Percentiles rank a stretch among this genome's conserved stretches.
These are phyloP conservation scores for Myrmaecium sp. DNA, from an alignment of 2,329 filamentous ascomycete genomes.

Conservation along the genomic window DNA sequence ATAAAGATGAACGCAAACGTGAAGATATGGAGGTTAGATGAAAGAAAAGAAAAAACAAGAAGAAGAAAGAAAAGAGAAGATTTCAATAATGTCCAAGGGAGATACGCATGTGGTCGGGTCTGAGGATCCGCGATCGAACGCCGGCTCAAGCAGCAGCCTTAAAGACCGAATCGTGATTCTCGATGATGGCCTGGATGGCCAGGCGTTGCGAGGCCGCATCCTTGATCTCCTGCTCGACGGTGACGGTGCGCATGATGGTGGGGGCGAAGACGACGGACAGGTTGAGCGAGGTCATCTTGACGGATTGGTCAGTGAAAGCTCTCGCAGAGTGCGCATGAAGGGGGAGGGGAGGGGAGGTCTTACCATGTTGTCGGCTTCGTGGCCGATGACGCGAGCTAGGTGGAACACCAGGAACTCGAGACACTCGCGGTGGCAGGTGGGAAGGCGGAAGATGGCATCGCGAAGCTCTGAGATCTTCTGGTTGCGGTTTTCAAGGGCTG, in stretches of 20 bases:
- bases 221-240: constrained; percentile 83
- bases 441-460: constrained; percentile 60
- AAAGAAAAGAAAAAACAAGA: no score
- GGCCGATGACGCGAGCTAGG: constrained; percentile 66
- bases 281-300: constrained; percentile 94
- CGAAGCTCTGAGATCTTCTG: constrained; percentile 41
- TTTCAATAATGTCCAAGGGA: no score
- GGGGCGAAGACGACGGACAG: constrained; percentile 93
- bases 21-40: no score
- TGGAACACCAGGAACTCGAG: constrained; percentile 92
- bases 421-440: constrained; percentile 69
- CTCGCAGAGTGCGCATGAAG: neutral
- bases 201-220: constrained; percentile 90
- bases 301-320: constrained; percentile 1
- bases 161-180: constrained; percentile 79
- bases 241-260: constrained; percentile 86
- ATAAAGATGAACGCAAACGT: no score
- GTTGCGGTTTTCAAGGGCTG: constrained; percentile 44
- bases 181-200: constrained; percentile 82
- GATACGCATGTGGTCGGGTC: no score
- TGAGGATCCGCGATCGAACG: no score
- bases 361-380: constrained; percentile 72
- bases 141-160: no score
- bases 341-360: no score
- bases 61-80: no score